phyloP scores from a whole-genome alignment of 139 green algal species.

The Trebouxia sp. region DNA sequence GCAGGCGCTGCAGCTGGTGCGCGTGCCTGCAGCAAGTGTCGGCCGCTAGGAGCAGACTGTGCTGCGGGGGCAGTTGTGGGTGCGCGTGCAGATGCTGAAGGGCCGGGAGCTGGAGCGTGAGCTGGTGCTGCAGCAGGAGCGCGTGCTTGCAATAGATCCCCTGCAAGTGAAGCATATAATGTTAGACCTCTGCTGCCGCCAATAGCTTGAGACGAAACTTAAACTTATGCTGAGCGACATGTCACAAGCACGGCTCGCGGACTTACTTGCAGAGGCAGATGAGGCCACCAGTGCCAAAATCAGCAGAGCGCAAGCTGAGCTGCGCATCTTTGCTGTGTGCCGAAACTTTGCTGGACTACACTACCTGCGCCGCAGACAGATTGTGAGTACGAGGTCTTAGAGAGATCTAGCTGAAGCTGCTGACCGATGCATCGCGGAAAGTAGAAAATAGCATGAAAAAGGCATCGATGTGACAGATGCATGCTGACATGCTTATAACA shows the following conservation, averaged over 20 bases:
- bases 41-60: neutral
- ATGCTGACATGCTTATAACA: too few species aligned
- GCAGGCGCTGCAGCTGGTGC: slow-evolving; percentile 7
- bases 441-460: too few species aligned
- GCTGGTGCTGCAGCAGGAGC: slow-evolving; percentile 1
- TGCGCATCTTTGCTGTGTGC: neutral
- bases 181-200: neutral
- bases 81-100: neutral
- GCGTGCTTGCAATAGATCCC: neutral
- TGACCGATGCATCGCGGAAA: too few species aligned
- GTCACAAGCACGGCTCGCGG: neutral
- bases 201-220: too few species aligned
- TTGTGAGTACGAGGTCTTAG: too few species aligned
- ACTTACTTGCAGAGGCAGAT: slow-evolving; percentile 5
- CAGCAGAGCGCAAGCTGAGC: neutral
- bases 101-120: slow-evolving; percentile 1
- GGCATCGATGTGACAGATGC: too few species aligned
- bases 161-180: neutral
- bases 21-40: neutral
- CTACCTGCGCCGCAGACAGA: too few species aligned
- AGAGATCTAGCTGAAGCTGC: too few species aligned
- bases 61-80: neutral
- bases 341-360: too few species aligned
- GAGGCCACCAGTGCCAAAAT: neutral
- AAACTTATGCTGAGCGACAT: too few species aligned